Conservation (phyloP, 2,329 filamentous ascomycete genomes). For the Apiospora koreana region DNA sequence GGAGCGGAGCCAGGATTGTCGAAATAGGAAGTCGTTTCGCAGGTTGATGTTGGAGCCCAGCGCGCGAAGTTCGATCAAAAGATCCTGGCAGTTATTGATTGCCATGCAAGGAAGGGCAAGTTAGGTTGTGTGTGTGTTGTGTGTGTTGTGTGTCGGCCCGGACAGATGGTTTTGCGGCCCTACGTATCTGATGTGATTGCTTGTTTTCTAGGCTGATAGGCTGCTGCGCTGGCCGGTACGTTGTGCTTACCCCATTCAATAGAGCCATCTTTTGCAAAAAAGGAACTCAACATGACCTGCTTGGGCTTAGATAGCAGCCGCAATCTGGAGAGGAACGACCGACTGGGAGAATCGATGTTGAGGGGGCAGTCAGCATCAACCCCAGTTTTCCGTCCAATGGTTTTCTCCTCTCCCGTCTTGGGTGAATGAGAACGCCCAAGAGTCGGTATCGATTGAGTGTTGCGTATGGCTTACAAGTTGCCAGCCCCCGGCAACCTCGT, state of each 20-base stretch:
- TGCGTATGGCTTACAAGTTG: not conserved
- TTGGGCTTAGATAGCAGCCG: not conserved
- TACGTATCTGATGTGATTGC: constrained; percentile 3
- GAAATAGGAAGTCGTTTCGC: not conserved
- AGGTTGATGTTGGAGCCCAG: not conserved
- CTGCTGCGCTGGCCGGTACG: not conserved
- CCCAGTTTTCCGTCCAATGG: constrained; percentile 5
- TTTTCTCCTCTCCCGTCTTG: not conserved
- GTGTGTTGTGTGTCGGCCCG: not conserved
- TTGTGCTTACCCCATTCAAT: not conserved
- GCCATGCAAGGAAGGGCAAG: not conserved
- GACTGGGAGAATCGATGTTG: not conserved
- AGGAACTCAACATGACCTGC: not conserved
- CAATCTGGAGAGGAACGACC: not conserved
- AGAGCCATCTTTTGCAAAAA: not conserved
- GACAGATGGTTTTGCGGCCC: not conserved
- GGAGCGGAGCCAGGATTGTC: not conserved
- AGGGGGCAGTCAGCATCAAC: not conserved
- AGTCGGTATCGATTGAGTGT: not conserved
- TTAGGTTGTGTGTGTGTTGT: not conserved
- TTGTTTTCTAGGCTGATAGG: not conserved
- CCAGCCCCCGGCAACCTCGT: not conserved
- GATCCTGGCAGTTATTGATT: not conserved
- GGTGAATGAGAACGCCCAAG: not conserved
- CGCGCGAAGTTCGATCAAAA: not conserved